A percentile compares a stretch with the other conserved stretches of the same genome.
Evolutionary conservation across 2,329 filamentous ascomycete species (phyloP).

Genomic region (Zymoseptoria tritici): DNA sequence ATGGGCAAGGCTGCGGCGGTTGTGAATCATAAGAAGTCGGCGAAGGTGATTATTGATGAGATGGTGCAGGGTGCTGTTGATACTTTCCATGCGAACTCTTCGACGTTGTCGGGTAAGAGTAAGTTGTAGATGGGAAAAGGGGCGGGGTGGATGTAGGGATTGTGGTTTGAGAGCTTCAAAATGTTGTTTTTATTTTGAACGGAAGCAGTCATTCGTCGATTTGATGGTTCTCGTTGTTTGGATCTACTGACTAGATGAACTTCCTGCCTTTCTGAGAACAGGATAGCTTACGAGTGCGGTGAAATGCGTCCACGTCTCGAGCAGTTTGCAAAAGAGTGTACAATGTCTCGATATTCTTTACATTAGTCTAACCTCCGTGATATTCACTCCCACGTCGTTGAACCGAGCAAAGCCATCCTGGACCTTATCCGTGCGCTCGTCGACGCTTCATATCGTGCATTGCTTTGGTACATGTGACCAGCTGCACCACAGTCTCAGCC

Average conservation of each 20-base stretch:
- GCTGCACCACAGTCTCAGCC: background rate
- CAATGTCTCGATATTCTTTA: too few relatives aligned
- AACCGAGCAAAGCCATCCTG: background rate
- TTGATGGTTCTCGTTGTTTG: background rate
- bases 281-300: too few relatives aligned
- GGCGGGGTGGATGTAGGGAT: background rate
- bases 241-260: background rate
- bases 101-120: conserved; percentile 27
- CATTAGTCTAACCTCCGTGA: too few relatives aligned
- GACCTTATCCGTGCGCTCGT: background rate
- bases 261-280: background rate
- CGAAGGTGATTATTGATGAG: conserved; percentile 90
- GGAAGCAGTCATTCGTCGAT: background rate
- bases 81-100: conserved; percentile 23
- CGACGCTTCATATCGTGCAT: background rate
- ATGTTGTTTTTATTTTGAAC: background rate
- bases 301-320: too few relatives aligned
- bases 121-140: conserved; percentile 26
- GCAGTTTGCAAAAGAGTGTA: too few relatives aligned
- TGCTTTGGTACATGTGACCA: background rate
- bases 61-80: conserved; percentile 68
- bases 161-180: background rate
- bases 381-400: background rate
- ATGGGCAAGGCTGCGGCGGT: conserved; percentile 98
- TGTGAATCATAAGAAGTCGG: conserved; percentile 83